Base-by-base conservation (phyloP, 208 protist genomes). In the Herpetomonas tarakana region DNA sequence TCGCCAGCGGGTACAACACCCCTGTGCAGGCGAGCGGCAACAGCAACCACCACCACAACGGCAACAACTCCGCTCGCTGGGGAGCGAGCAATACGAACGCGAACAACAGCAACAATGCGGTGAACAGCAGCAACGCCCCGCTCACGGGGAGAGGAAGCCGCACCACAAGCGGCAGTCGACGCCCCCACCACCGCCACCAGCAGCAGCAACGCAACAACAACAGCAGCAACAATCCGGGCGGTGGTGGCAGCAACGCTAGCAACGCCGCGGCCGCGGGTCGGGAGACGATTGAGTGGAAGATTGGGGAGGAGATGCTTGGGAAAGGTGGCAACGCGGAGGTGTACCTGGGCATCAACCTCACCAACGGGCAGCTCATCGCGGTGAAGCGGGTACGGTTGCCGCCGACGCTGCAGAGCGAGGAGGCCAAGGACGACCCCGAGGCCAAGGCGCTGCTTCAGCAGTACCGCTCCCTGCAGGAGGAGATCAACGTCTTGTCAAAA, bases 211-310 rank as follows among this genome's bases (percentile, higher is more conserved):
- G 35, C 35, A 6, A 6, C 9, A 41, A 41, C 35, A 14, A 14
- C 9, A 41, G 35, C 35, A 41, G 35, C 35, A n/a, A n/a, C n/a
- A n/a, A n/a, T n/a, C n/a, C n/a, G n/a, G n/a, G n/a, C n/a, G n/a
- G n/a, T n/a, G n/a, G n/a, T n/a, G 26, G 7, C 52, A 25, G 9
- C n/a, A 52, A 22, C 47, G 47, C 11, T 24, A 38, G 26, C 24
- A 28, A 45, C 14, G 12, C 21, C 41, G 22, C 18, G 18, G 38
- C 64, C 58, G 6, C 60, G 35, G 35, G 57, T 16, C 83, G 82
- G 14, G 79, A 91, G 59, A 91, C 83, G 24, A 93, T 96, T 62
- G 86, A 96, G 64, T 96, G 86, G 85, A 93, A 93, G 73, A 92
- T 94, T 55, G 85, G 91, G 18, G 85, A 92, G 63, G 87, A 94